These are phyloP conservation scores for Tylopilus sp. DNA, from an alignment of 1,284 basidiomycete species.

Conservation along the genomic window DNA sequence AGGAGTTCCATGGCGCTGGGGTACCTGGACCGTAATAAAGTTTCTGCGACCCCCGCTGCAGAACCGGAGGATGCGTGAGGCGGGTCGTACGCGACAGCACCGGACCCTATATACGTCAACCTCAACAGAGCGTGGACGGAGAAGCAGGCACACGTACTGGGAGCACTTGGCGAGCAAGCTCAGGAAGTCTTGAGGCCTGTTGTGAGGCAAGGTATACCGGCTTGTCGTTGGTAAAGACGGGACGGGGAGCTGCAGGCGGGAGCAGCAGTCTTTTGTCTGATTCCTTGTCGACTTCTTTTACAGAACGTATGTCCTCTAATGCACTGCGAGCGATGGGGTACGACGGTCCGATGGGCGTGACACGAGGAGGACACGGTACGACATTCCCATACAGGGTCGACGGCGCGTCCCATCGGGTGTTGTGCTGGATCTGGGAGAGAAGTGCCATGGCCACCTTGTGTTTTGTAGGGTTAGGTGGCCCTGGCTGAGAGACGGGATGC, in stretches of 20 bases:
- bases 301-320: slow-evolving; percentile 23
- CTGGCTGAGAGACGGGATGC: slow-evolving; percentile 45
- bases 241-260: slow-evolving; percentile 49
- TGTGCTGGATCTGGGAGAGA: slow-evolving; percentile 50
- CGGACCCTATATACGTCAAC: slow-evolving; percentile 18
- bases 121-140: background rate
- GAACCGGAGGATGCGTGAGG: slow-evolving; percentile 57
- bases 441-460: slow-evolving; percentile 70
- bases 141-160: slow-evolving; percentile 44
- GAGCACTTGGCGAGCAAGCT: slow-evolving; percentile 56
- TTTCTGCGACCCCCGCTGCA: slow-evolving; percentile 53
- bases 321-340: slow-evolving; percentile 27
- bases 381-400: slow-evolving; percentile 56
- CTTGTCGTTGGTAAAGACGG: slow-evolving; percentile 50
- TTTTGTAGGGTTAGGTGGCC: slow-evolving; percentile 49
- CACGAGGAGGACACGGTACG: slow-evolving; percentile 53
- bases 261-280: slow-evolving; percentile 45
- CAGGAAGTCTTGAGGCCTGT: slow-evolving; percentile 47
- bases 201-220: slow-evolving; percentile 31
- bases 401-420: slow-evolving; percentile 63
- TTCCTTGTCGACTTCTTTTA: slow-evolving; percentile 31
- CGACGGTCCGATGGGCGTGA: slow-evolving; percentile 33
- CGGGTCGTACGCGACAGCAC: slow-evolving; percentile 61
- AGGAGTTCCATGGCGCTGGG: slow-evolving; percentile 64
- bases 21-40: slow-evolving; percentile 60